Base-by-base conservation (phyloP, 495 filamentous ascomycete genomes). In the Staphylotrichum tortipilum region DNA sequence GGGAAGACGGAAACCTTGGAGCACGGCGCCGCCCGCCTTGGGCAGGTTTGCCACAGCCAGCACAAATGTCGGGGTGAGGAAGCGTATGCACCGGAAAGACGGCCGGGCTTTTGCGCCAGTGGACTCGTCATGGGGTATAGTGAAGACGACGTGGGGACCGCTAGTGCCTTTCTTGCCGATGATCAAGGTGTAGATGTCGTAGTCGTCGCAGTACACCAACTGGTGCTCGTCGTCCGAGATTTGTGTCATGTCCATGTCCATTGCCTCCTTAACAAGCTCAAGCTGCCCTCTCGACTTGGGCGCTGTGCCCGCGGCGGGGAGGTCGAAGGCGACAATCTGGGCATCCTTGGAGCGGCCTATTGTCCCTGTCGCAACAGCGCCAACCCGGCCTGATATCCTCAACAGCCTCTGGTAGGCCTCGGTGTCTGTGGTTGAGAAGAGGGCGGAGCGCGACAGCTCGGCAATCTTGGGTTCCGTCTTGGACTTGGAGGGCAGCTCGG, bases 381-480 rank as follows among this genome's bases (percentile, higher is more conserved):
- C 87, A 23, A 94, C 67, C 51, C 85, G 76, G 30, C 74, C 67
- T 28, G 85, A 86, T 35, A 95, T 67, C 48, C 88, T 80, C 59
- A 88, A 59, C 39, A 92, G 60, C 47, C 88, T 74, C 63, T 95
- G 89, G 64, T 92, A 95, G 19, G 81, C 78, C 58, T 86, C 87
- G 21, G 76, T 71, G 62, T 73, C 68, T 30, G 47, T 46, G 33
- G 79, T 70, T 44, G 77, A 68, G 69, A 95, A 86, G 33, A 90
- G 68, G 38, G 79, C 74, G 58, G 74, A 66, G 38, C 77, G 78
- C 33, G 79, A 78, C 18, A 81, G 42, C 52, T 78, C 71, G 37
- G 72, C 66, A 47, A 83, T 75, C 57, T 73, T 76, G 11, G 65
- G 67, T 52, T 52, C 54, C 41, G 58, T 58, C 49, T 67, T 69